A percentile compares a stretch with the other conserved stretches of the same genome.
Evolutionary conservation across 140 eudicot species (phyloP).

Genomic region (Oenanthe javanica): DNA sequence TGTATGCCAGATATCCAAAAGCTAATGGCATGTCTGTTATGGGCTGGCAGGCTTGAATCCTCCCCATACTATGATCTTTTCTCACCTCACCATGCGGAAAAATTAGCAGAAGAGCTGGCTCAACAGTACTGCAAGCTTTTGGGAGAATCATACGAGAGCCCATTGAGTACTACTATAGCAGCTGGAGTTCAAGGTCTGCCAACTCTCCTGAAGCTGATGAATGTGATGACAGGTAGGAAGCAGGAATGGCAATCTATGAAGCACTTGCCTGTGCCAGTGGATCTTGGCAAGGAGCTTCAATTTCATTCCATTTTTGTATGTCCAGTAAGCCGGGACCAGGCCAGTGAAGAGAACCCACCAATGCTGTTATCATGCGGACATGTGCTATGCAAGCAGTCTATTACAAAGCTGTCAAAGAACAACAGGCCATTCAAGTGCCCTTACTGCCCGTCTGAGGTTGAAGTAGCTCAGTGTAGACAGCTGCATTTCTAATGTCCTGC

Average conservation of each 20-base stretch:
- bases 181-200: conserved; percentile 95
- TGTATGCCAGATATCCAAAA: conserved; percentile 72
- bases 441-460: conserved; percentile 83
- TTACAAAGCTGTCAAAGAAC: conserved; percentile 80
- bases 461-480: conserved; percentile 67
- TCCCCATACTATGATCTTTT: conserved; percentile 76
- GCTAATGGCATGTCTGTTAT: conserved; percentile 73
- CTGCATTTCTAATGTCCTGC: conserved; percentile 45
- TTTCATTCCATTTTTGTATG: conserved; percentile 90
- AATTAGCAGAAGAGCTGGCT: conserved; percentile 56
- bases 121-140: conserved; percentile 71
- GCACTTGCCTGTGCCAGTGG: conserved; percentile 86
- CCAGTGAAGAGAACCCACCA: conserved; percentile 89
- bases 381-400: conserved; percentile 83
- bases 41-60: conserved; percentile 80
- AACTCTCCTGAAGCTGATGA: conserved; percentile 84
- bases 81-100: conserved; percentile 59
- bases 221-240: conserved; percentile 75
- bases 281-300: conserved; percentile 67
- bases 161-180: conserved; percentile 65
- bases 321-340: conserved; percentile 94
- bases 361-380: conserved; percentile 95
- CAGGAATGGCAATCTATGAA: conserved; percentile 92
- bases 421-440: conserved; percentile 95
- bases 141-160: conserved; percentile 80